Base-by-base conservation (phyloP, 345 rosid genomes). In the Bruguiera gymnorhiza region DNA sequence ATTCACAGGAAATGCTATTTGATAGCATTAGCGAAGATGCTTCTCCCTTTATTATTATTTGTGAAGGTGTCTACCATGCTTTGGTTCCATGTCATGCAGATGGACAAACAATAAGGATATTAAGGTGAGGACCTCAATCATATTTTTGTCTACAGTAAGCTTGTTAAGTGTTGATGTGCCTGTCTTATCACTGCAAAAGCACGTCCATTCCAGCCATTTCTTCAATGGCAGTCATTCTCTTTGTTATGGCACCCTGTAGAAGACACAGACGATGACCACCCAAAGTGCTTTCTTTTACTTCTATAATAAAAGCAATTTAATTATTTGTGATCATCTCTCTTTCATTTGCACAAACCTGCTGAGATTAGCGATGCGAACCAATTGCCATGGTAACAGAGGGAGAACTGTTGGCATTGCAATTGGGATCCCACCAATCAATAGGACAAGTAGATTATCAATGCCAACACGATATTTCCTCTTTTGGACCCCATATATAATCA, bases 351-450 rank as follows among this genome's bases (percentile, higher is more conserved):
- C 55, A 36, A 20, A 80, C 80, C 75, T 80, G 80, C 58, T 77
- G 82, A 50, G 86, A 77, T 53, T 77, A 64, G 60, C 78, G 80
- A 60, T 75, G 83, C 6, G 86, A 75, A 57, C 86, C 82, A 54
- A 83, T 80, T 16, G 82, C 83, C 84, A 80, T 78, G 6, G 85
- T 82, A 18, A 82, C 85, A 52, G 88, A 87, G 36, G 24, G 24
- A 87, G 83, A 71, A 85, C 88, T 51, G 92, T 85, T 50, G 89
- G 92, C 89, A 85, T 87, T 27, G 89, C 89, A 63, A 87, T 87
- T n/a, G 89, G 89, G 55, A 87, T 85, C 4, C 92, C 92, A 62
- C 92, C 92, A 61, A 87, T 85, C 69, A 85, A 77, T 2, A 87
- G 72, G 36, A 83, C 89, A 63, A 85, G 84, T 55, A 86, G 75